Evolutionary conservation across 371 early-diverging fungal species (phyloP).

Genomic region (Lichtheimia corymbifera): DNA sequence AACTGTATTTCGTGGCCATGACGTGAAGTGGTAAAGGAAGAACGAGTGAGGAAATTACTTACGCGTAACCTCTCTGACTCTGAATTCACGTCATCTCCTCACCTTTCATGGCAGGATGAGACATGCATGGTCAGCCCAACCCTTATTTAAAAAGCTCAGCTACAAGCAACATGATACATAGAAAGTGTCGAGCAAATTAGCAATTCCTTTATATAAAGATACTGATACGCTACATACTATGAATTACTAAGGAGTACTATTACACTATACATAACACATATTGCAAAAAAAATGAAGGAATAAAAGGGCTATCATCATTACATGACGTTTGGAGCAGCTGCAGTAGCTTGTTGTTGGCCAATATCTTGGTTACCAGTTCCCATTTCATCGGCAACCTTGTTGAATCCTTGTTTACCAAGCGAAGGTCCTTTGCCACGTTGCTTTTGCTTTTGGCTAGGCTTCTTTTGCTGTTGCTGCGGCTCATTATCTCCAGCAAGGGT

Average conservation of each 20-base stretch:
- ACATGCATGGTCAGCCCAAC: too few relatives aligned
- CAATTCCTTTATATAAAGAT: too few relatives aligned
- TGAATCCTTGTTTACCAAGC: neutral
- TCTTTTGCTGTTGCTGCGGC: conserved; percentile 1
- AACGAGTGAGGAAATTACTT: neutral
- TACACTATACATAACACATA: neutral
- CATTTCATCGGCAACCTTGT: neutral
- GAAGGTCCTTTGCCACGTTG: neutral
- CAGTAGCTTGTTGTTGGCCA: neutral
- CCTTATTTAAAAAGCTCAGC: too few relatives aligned
- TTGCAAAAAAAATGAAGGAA: neutral
- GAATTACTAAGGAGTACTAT: neutral
- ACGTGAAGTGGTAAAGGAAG: conserved; percentile 6
- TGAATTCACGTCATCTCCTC: conserved; percentile 2
- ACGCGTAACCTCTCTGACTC: neutral
- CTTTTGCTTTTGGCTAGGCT: neutral
- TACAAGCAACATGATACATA: too few relatives aligned
- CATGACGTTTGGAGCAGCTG: conserved; percentile 1
- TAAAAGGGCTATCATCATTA: neutral
- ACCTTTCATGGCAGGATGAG: neutral
- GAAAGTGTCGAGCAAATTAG: too few relatives aligned
- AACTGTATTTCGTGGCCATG: conserved; percentile 38
- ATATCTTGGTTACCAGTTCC: neutral
- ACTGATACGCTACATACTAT: too few relatives aligned
- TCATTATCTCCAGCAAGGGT: neutral